These are phyloP conservation scores for Pestalotiopsis fici DNA, from an alignment of 2,329 filamentous ascomycete species.

Conservation along the genomic window DNA sequence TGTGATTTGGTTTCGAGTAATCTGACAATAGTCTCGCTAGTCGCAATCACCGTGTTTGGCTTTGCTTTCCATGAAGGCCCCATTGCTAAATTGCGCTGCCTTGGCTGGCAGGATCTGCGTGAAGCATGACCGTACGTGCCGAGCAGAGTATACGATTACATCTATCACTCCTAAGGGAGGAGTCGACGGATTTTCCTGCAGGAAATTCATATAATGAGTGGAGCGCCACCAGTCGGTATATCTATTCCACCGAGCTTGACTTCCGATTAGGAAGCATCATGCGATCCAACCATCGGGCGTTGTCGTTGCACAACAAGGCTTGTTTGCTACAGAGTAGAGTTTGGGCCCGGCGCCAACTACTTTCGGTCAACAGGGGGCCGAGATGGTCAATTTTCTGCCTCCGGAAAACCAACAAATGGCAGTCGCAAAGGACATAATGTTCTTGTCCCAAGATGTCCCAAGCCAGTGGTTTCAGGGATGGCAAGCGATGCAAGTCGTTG, in stretches of 20 bases:
- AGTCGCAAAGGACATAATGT: background rate
- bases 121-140: background rate
- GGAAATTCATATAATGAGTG: background rate
- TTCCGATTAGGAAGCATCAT: background rate
- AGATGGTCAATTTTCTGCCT: background rate
- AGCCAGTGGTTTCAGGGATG: background rate
- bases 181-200: background rate
- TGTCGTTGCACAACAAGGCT: background rate
- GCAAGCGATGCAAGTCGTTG: background rate
- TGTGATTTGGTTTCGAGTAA: no score
- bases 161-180: background rate
- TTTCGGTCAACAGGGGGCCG: background rate
- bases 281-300: background rate
- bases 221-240: background rate
- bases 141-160: background rate
- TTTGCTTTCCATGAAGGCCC: background rate
- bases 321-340: background rate
- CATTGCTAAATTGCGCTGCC: background rate
- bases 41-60: background rate
- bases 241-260: conserved; percentile 2
- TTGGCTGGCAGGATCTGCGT: background rate
- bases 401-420: background rate
- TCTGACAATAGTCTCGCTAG: no score
- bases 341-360: background rate
- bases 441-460: background rate